Base-by-base conservation (phyloP, 768 basidiomycete species). In the Mycena maculata region DNA sequence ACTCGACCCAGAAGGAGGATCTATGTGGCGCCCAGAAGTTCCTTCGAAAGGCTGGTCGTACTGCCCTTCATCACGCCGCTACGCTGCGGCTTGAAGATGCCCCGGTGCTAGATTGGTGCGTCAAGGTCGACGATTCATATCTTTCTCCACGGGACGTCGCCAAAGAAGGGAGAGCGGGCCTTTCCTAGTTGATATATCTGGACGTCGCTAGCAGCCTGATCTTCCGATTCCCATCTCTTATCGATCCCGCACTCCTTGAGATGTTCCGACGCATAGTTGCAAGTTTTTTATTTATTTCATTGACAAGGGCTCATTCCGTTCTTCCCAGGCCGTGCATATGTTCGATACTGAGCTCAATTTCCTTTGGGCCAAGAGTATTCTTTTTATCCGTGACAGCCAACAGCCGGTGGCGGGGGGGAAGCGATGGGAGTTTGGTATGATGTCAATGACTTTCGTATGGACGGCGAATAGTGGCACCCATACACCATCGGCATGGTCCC, bases 1-100 rank as follows among this genome's bases (percentile, higher is more conserved):
- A 70, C 38, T 61, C 20, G n/a, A 41, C 44, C n/a, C 60, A 59
- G 55, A 70, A 70, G 44, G 68, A 66, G 9, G 68, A 70, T 27
- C 54, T 63, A 3, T 12, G 27, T 28, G 49, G 31, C 49, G 54
- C 18, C 20, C 64, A 62, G 38, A 60, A 63, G 28, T 44, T 33
- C 20, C 48, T 70, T 28, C 23, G 15, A 30, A 65, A 54, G 30
- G 68, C 68, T 31, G 54, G 54, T 30, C 27, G 59, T 28, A n/a
- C 63, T 10, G 33, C 59, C 36, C 18, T 59, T 22, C 39, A 33
- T 5, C 60, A 58, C 31, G 42, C 60, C 9, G 55, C 54, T 10
- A 36, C 63, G 5, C 42, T 70, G 0, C 64, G 60, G 12, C 30
- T 70, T 1, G 60, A 57, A 15, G 59, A 65, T 31, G 22, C 45